Percentiles rank a stretch among this genome's conserved stretches.
Conservation (phyloP, 2,329 filamentous ascomycete species). For the Thermothelomyces thermophilus region DNA sequence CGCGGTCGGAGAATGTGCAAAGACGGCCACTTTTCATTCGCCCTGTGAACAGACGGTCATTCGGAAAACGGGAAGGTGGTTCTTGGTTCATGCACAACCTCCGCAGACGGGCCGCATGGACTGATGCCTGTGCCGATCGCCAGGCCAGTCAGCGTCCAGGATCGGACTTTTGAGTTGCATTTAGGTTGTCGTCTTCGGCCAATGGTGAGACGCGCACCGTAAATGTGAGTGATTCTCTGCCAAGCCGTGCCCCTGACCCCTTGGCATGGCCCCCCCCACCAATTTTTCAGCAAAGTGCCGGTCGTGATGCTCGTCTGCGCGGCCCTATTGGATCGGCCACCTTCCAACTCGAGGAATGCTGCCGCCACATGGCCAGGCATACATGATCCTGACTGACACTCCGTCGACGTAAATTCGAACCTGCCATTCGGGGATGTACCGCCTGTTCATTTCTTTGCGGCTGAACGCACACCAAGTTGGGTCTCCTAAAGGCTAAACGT, state of each 20-base stretch:
- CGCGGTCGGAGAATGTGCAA: background rate
- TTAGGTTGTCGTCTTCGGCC: background rate
- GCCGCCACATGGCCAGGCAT: background rate
- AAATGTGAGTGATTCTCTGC: background rate
- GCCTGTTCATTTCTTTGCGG: too few species aligned
- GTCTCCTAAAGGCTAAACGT: too few species aligned
- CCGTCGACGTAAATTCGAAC: too few species aligned
- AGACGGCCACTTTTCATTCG: slow-evolving; percentile 1
- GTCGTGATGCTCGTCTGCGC: slow-evolving; percentile 1
- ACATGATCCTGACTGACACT: too few species aligned
- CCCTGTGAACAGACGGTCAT: background rate
- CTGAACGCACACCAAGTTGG: too few species aligned
- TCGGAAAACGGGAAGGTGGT: slow-evolving; percentile 2
- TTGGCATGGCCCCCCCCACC: background rate
- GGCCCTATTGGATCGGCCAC: background rate
- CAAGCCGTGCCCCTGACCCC: background rate
- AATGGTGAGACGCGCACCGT: background rate
- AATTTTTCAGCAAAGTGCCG: background rate
- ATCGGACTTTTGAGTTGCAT: background rate
- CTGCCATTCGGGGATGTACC: background rate
- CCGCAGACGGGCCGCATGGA: slow-evolving; percentile 1
- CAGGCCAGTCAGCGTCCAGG: slow-evolving; percentile 1
- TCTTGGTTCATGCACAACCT: slow-evolving; percentile 5
- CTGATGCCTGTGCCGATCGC: background rate
- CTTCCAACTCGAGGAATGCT: background rate